These are phyloP conservation scores for Epichloe typhina DNA, from an alignment of 2,329 filamentous ascomycete species.

Conservation along the genomic window DNA sequence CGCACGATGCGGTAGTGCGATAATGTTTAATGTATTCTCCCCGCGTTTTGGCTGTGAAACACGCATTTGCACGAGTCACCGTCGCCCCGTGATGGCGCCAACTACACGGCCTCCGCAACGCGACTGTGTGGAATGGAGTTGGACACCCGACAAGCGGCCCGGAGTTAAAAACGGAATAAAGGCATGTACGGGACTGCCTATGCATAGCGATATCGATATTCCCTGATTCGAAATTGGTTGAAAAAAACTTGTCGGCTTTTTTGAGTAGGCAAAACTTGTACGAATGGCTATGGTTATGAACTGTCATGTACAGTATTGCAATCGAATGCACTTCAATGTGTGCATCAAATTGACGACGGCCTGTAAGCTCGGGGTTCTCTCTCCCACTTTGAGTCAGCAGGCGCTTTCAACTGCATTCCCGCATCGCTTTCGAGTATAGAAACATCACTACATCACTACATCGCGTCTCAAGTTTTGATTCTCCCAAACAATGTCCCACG, in stretches of 20 bases:
- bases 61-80: neutral
- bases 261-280: neutral
- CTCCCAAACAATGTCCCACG: too few relatives aligned
- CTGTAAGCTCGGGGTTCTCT: too few relatives aligned
- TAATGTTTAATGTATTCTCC: neutral
- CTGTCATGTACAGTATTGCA: too few relatives aligned
- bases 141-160: neutral
- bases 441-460: too few relatives aligned
- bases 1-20: neutral
- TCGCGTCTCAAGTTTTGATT: too few relatives aligned
- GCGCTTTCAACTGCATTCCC: too few relatives aligned
- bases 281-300: neutral
- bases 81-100: neutral
- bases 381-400: too few relatives aligned
- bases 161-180: neutral
- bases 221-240: neutral
- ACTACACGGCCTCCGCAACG: neutral
- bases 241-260: neutral
- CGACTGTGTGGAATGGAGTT: neutral
- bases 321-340: too few relatives aligned
- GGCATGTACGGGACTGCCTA: neutral
- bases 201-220: conserved; percentile 3
- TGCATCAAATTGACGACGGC: too few relatives aligned
- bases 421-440: too few relatives aligned
- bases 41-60: neutral